phyloP scores from a whole-genome alignment of 2,329 filamentous ascomycete genomes.

The Xylariaceae sp. region DNA sequence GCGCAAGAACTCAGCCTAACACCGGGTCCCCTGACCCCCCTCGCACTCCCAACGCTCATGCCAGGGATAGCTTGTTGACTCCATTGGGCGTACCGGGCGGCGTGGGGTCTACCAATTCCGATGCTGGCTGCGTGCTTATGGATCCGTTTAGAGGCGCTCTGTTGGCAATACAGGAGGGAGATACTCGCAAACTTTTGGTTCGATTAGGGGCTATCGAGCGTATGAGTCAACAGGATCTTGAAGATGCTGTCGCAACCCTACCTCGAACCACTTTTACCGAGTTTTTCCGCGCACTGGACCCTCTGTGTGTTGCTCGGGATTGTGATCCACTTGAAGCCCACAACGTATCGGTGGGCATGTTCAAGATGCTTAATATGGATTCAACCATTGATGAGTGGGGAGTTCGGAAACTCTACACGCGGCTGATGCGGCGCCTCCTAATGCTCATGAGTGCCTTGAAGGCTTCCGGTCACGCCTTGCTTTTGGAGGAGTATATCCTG shows the following conservation, averaged over 20 bases:
- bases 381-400: conserved; percentile 51
- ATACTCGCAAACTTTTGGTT: conserved; percentile 32
- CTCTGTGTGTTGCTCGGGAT: conserved; percentile 54
- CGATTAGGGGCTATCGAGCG: conserved; percentile 29
- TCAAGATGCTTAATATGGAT: conserved; percentile 46
- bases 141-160: conserved; percentile 28
- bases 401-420: conserved; percentile 49
- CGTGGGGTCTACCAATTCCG: background rate
- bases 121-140: background rate
- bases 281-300: conserved; percentile 67
- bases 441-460: conserved; percentile 44
- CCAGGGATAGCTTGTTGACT: background rate
- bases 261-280: conserved; percentile 66
- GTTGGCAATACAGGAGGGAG: conserved; percentile 29
- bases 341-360: conserved; percentile 47
- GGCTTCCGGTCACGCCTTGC: conserved; percentile 36
- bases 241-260: conserved; percentile 47
- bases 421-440: conserved; percentile 45
- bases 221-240: conserved; percentile 33
- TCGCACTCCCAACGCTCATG: background rate
- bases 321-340: conserved; percentile 55
- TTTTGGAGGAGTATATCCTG: conserved; percentile 50
- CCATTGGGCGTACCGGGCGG: background rate
- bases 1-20: background rate
- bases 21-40: background rate